A percentile compares a stretch with the other conserved stretches of the same genome.
phyloP scores from a whole-genome alignment of 345 rosid genomes.

The Citrus sinensis region DNA sequence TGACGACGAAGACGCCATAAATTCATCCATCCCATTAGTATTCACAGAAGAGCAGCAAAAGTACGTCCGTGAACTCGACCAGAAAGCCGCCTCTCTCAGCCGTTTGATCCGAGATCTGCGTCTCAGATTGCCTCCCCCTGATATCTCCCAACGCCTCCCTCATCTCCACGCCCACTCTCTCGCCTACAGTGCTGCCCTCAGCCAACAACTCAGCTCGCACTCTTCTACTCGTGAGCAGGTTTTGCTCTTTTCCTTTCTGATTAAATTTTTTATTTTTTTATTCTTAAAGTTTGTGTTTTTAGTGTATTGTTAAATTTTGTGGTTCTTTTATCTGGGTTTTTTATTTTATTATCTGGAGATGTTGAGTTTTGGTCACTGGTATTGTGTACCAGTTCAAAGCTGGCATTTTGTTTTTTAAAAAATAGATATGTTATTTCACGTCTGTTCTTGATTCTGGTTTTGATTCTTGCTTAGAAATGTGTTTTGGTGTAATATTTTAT shows the following conservation, averaged over 20 bases:
- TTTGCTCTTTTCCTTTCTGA: neutral
- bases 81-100: constrained; percentile 64
- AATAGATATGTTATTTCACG: neutral
- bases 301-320: neutral
- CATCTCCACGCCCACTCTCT: constrained; percentile 89
- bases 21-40: constrained; percentile 41
- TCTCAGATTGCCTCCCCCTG: constrained; percentile 76
- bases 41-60: constrained; percentile 64
- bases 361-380: neutral
- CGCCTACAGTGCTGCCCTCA: constrained; percentile 87
- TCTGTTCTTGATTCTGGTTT: neutral
- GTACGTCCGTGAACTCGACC: constrained; percentile 65
- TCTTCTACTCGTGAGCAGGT: constrained; percentile 94
- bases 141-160: constrained; percentile 87
- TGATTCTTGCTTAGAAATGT: neutral
- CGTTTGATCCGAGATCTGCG: constrained; percentile 89
- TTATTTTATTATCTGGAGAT: neutral
- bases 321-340: neutral
- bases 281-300: neutral
- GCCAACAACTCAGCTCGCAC: constrained; percentile 90
- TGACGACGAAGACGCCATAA: constrained; percentile 24
- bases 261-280: neutral
- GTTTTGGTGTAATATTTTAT: neutral
- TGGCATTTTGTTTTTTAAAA: neutral
- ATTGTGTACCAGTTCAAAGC: neutral